Conservation (phyloP, 2,329 filamentous ascomycete genomes). For the Simplicillium sp. region DNA sequence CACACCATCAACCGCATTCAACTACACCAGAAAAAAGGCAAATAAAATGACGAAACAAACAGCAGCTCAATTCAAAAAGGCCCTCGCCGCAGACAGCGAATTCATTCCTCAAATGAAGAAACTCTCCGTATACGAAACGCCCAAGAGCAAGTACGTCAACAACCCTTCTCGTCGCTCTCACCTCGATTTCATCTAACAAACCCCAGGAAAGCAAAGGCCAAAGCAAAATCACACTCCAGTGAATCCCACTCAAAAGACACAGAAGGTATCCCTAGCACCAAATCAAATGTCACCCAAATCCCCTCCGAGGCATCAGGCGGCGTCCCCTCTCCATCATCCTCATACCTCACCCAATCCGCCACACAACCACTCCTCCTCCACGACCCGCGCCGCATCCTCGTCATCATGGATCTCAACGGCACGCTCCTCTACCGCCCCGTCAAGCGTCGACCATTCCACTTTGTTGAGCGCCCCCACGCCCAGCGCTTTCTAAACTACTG, state of each 20-base stretch:
- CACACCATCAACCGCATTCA: no score
- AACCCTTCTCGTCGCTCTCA: no score
- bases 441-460: constrained; percentile 34
- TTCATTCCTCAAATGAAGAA: constrained; percentile 3
- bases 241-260: no score
- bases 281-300: no score
- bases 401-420: constrained; percentile 90
- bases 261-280: no score
- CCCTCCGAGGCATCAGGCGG: constrained; percentile 33
- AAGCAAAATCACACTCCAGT: no score
- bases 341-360: constrained; percentile 51
- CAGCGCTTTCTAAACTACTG: constrained; percentile 63
- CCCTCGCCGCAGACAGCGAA: constrained; percentile 5
- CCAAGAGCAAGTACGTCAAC: background rate
- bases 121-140: no score
- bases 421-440: constrained; percentile 69
- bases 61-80: no score
- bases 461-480: constrained; percentile 60
- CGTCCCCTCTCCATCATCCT: constrained; percentile 47
- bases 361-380: constrained; percentile 28
- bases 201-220: no score
- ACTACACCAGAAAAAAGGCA: no score
- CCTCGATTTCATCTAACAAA: no score
- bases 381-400: constrained; percentile 54
- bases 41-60: no score